These are phyloP conservation scores for Rhododendron molle DNA, from an alignment of 148 eudicot genomes.

Conservation along the genomic window DNA sequence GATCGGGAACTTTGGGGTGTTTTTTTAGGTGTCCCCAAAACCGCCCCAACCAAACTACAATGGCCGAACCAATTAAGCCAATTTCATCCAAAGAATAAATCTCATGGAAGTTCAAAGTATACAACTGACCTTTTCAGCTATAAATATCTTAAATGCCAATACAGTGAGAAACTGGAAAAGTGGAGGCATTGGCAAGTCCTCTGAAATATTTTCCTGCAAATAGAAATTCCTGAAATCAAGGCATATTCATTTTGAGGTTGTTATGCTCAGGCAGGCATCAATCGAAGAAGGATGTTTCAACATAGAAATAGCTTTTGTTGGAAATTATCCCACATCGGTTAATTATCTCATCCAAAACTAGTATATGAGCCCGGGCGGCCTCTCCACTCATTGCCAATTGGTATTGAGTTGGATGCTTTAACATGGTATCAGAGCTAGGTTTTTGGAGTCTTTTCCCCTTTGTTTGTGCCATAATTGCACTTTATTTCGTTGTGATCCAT, in stretches of 20 bases:
- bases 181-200: slow-evolving; percentile 91
- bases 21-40: too few species aligned
- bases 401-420: too few species aligned
- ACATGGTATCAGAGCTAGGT: too few species aligned
- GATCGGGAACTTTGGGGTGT: too few species aligned
- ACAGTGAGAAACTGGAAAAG: slow-evolving; percentile 79
- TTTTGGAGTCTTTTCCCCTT: too few species aligned
- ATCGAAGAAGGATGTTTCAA: background rate
- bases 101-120: background rate
- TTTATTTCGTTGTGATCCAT: too few species aligned
- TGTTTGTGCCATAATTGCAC: too few species aligned
- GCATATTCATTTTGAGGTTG: background rate
- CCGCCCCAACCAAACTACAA: background rate
- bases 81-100: background rate
- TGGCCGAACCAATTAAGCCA: background rate
- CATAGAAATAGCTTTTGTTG: background rate
- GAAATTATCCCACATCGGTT: too few species aligned
- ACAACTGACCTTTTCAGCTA: slow-evolving; percentile 59
- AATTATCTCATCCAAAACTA: too few species aligned
- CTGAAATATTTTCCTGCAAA: slow-evolving; percentile 56
- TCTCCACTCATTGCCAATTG: too few species aligned
- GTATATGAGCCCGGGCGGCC: too few species aligned
- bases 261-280: background rate
- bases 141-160: slow-evolving; percentile 70
- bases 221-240: slow-evolving; percentile 23